A percentile compares a stretch with the other conserved stretches of the same genome.
Evolutionary conservation across 345 rosid genomes (phyloP).

Genomic region (Bruguiera sexangula): DNA sequence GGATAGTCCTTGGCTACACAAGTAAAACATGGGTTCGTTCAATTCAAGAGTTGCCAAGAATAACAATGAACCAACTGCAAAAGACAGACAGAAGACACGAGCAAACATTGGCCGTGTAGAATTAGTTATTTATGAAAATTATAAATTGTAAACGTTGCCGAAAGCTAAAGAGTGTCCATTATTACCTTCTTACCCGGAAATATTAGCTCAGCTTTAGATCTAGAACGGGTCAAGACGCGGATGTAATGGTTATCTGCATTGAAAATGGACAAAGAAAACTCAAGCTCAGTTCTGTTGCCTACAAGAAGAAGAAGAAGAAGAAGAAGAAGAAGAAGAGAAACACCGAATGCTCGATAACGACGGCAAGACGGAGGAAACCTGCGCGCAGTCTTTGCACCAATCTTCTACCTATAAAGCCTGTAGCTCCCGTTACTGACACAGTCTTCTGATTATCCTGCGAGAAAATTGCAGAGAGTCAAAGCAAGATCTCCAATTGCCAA

Average conservation of each 20-base stretch:
- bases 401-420: constrained; percentile 83
- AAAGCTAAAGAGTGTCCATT: constrained; percentile 14
- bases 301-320: neutral
- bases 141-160: too few relatives aligned
- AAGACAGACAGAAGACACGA: too few relatives aligned
- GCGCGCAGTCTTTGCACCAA: constrained; percentile 74
- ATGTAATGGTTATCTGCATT: constrained; percentile 62
- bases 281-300: neutral
- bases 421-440: constrained; percentile 88
- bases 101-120: too few relatives aligned
- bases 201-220: constrained; percentile 70
- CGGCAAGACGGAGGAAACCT: constrained; percentile 40
- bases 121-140: too few relatives aligned
- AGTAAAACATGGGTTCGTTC: neutral
- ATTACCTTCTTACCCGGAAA: constrained; percentile 99
- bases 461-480: constrained; percentile 21
- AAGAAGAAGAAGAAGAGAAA: neutral
- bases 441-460: constrained; percentile 59
- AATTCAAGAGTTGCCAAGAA: constrained; percentile 14
- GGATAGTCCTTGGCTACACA: constrained; percentile 63
- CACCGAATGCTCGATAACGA: neutral
- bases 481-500: constrained; percentile 15
- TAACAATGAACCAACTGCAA: neutral
- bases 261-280: constrained; percentile 2
- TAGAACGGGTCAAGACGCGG: constrained; percentile 83